Evolutionary conservation across 1,139 yeast genomes (phyloP), one percentile per base, ranked within the genome.

Genomic region (Kodamaea suecica): DNA sequence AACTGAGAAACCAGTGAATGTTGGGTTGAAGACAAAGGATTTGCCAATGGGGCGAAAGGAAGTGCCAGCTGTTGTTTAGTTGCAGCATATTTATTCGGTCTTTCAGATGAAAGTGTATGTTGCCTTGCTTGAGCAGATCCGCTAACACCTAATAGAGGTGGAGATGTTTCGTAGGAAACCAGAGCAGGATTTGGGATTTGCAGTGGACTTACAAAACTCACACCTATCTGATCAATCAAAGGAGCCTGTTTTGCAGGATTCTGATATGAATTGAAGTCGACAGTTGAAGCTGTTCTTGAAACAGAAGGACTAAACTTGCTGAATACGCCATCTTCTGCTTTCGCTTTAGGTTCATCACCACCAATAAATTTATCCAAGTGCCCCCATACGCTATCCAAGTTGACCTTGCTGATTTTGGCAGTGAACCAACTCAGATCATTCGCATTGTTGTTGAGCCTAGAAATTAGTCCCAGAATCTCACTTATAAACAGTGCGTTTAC

Each of bases 331-430:
- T 63, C 71, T 19, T 74, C 76, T 23, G 59, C 61, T 6, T 62
- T 61, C 2, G 55, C 47, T 30, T 59, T 61, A 6, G 61, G 61
- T 31, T 80, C 90, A 35, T 86, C 96, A 9, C 97, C 98, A 3
- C 95, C 86, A 43, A 92, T 92, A 54, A 90, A 86, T 56, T 87
- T 87, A 54, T 87, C 95, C 42, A 88, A 66, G 35, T 84, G 88
- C 6, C 90, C 92, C 94, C 95, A 84, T 40, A 88, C 81, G 51
- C 78, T 83, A 49, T 88, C 95, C 40, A 88, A 66, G 48, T 83
- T 84, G 10, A 94, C 95, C 52, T 80, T 80, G 25, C 84, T 66
- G 47, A 84, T 70, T 65, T 75, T 79, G 26, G 76, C 61, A 17
- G 80, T 71, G 45, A 80, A 71, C 86, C 87, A 80, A 2, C 81